Evolutionary conservation across 2,329 filamentous ascomycete genomes (phyloP).

Genomic region (Hypomyces perniciosus): DNA sequence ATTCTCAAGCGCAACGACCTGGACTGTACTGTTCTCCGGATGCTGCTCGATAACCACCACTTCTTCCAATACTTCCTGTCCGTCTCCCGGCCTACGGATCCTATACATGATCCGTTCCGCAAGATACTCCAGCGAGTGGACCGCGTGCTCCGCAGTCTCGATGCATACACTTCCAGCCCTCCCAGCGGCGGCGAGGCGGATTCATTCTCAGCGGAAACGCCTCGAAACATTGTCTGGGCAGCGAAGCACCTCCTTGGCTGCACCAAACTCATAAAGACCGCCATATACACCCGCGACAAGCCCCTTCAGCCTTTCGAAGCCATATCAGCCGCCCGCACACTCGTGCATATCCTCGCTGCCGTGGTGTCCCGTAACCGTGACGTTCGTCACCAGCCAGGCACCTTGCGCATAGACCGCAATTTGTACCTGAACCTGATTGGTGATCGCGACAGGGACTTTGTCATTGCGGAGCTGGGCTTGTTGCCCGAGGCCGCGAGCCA

Average conservation of each 20-base stretch:
- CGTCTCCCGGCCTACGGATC: constrained; percentile 38
- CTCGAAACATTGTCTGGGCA: constrained; percentile 43
- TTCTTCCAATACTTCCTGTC: constrained; percentile 49
- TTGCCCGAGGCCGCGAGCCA: constrained; percentile 40
- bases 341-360: constrained; percentile 42
- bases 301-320: constrained; percentile 35
- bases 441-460: constrained; percentile 37
- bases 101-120: constrained; percentile 41
- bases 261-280: constrained; percentile 36
- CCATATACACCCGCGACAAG: constrained; percentile 33
- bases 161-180: constrained; percentile 20
- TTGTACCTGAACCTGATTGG: constrained; percentile 45
- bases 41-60: constrained; percentile 48
- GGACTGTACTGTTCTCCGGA: constrained; percentile 45
- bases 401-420: constrained; percentile 32
- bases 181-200: not conserved
- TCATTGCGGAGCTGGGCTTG: constrained; percentile 37
- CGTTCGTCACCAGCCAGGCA: constrained; percentile 20
- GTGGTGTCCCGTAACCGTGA: constrained; percentile 38
- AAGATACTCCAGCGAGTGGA: constrained; percentile 43
- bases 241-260: constrained; percentile 40
- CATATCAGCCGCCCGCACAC: constrained; percentile 39
- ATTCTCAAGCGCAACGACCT: constrained; percentile 41
- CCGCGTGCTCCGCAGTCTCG: constrained; percentile 40
- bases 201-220: constrained; percentile 23